Percentiles rank a stretch among this genome's conserved stretches.
Conservation (phyloP, 1,284 basidiomycete species). For the Apiotrichum gamsii region DNA sequence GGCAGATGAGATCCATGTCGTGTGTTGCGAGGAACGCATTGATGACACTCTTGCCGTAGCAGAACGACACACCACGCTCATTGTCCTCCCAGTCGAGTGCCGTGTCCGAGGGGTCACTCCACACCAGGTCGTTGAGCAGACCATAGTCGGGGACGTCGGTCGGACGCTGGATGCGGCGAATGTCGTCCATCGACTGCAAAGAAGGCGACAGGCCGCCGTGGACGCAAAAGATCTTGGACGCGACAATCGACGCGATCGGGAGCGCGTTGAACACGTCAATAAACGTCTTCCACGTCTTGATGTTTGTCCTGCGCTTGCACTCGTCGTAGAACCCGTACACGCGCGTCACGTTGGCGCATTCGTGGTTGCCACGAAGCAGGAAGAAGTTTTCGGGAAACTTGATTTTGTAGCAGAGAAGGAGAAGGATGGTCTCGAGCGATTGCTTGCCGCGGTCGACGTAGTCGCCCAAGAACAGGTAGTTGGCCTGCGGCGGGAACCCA, state of each 20-base stretch:
- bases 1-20: constrained; percentile 99
- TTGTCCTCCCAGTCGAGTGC: constrained; percentile 99
- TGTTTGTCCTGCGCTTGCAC: constrained; percentile 98
- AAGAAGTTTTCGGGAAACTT: constrained; percentile 99
- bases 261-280: constrained; percentile 99
- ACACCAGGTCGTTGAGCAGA: constrained; percentile 91
- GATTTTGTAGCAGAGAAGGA: constrained; percentile 97
- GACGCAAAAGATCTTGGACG: constrained; percentile 99
- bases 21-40: constrained; percentile 74
- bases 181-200: constrained; percentile 96
- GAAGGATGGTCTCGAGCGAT: constrained; percentile 92
- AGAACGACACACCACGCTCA: constrained; percentile 98
- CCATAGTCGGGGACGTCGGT: constrained; percentile 99
- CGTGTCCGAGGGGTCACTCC: constrained; percentile 98
- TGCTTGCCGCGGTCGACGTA: constrained; percentile 99
- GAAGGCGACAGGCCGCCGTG: constrained; percentile 98
- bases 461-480: constrained; percentile 98
- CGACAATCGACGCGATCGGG: constrained; percentile 96
- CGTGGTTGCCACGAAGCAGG: constrained; percentile 94
- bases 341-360: constrained; percentile 98
- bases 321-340: constrained; percentile 99
- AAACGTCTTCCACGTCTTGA: constrained; percentile 99
- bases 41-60: constrained; percentile 96
- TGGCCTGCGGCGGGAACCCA: constrained; percentile 93
- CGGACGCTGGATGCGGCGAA: constrained; percentile 93